Evolutionary conservation across 176 grass and related monocot genomes (phyloP), one percentile per base, ranked within the genome.

Genomic region (Olyra latifolia): DNA sequence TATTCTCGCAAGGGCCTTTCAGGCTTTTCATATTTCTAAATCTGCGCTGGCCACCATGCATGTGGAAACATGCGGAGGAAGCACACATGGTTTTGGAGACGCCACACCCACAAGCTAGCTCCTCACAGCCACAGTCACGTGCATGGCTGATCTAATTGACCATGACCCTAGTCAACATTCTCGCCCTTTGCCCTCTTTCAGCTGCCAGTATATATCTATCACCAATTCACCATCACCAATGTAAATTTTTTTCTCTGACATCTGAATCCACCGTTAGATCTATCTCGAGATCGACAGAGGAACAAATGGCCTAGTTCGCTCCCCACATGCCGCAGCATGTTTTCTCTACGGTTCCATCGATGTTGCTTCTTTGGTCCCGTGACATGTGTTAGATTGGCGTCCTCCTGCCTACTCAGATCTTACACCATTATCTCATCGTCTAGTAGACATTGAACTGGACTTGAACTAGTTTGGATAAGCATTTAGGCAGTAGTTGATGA

Each of bases 141-240:
- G 44, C 11, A 1, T 56, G 22, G 30, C 71, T 35, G 56, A 46
- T n/a, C n/a, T n/a, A n/a, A n/a, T n/a, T 46, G 59, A 41, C 54
- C 24, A 9, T 54, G 53, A 44, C 74, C 45, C 39, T 40, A 48
- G 47, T 72, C 86, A 83, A 65, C 73, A 83, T 66, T 71, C 86
- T 83, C 25, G 83, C 66, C 57, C 11, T 8, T 57, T n/a, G 11
- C 5, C 0, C 30, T 16, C 69, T 32, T 1, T 23, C 10, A 15
- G 2, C 6, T 7, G n/a, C 0, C 9, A 38, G 10, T 35, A 52
- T 24, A 8, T 11, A 24, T 1, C n/a, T n/a, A n/a, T n/a, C n/a
- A n/a, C n/a, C n/a, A n/a, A n/a, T n/a, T n/a, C n/a, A n/a, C n/a
- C n/a, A n/a, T n/a, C n/a, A n/a, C 9, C n/a, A 8, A 23, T 5